Conservation (phyloP, 2,329 filamentous ascomycete genomes). For the Aspergillus spinulosporus region DNA sequence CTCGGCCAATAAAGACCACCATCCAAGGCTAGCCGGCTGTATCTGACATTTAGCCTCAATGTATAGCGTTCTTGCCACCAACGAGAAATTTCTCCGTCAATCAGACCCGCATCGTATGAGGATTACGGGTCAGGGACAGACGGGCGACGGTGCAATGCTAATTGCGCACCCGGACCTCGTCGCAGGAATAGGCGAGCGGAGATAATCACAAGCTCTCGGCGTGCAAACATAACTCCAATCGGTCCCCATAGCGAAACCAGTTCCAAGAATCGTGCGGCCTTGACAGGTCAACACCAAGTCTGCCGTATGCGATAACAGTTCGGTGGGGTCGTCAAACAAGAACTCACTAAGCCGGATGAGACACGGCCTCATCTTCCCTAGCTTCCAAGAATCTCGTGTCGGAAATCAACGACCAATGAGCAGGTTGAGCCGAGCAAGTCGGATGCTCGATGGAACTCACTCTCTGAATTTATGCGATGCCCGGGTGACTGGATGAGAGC, state of each 20-base stretch:
- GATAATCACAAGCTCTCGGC: background rate
- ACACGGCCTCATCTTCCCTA: slow-evolving; percentile 7
- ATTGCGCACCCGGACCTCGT: background rate
- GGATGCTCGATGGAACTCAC: background rate
- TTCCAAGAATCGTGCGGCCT: no score
- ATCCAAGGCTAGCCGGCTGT: slow-evolving; percentile 2
- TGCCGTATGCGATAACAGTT: background rate
- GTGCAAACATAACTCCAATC: no score
- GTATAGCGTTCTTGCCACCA: background rate
- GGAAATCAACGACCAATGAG: slow-evolving; percentile 5
- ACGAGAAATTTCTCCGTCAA: slow-evolving; percentile 11
- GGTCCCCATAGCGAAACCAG: no score
- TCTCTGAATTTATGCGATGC: slow-evolving; percentile 9
- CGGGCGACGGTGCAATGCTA: background rate
- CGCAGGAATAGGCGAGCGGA: no score
- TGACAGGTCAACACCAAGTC: background rate
- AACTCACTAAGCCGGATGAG: slow-evolving; percentile 4
- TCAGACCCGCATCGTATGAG: background rate
- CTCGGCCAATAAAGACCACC: background rate
- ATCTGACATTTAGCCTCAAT: slow-evolving; percentile 11
- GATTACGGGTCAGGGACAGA: background rate
- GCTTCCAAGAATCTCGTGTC: slow-evolving; percentile 2
- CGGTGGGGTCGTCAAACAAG: background rate
- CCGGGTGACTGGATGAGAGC: background rate
- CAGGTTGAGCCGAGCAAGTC: background rate